Evolutionary conservation across 192 early-diverging fungal genomes (phyloP), one percentile per base, ranked within the genome.

Genomic region (Coemansia sp.): DNA sequence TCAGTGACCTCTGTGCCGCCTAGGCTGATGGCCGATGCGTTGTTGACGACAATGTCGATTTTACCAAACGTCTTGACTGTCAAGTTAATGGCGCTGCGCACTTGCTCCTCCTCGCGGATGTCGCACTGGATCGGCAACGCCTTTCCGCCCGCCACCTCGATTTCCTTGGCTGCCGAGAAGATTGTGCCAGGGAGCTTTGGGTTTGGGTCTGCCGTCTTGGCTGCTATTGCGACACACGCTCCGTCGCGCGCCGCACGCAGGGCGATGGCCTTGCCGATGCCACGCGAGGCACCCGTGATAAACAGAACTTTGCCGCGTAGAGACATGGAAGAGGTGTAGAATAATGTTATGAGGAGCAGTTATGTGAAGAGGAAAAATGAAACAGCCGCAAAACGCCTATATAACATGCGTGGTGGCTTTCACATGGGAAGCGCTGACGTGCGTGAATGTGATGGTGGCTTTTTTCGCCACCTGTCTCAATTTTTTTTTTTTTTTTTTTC

Each of bases 1-100:
- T 73, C 61, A 0, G 88, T 89, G 29, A 63, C 56, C 67, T 84
- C 81, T 1, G 90, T 90, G 61, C 87, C 68, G 16, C 83, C 89
- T 67, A 93, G 70, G 44, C 76, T 77, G 62, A 95, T 92, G 0
- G 92, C 93, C 29, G 89, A 90, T 4, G 93, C 87, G 62, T 90
- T 88, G 80, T 93, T 95, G 81, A 93, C 79, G 11, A 95, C 79
- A 62, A 95, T 92, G 69, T 95, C 93, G 64, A 95, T 88, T 33
- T 89, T 87, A 11, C 91, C 91, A 81, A 95, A 95, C 44, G 74
- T 72, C 39, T 75, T 70, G 1, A 88, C 90, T 1, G 90, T 88
- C 71, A 88, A 66, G 8, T 87, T 74, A 35, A 95, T 87, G 4
- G 91, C 93, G 9, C 60, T 66, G 65, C 85, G 57, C 53, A 95